Percentiles rank a stretch among this genome's conserved stretches.
Conservation (phyloP, 2,329 filamentous ascomycete genomes). For the Camptophora hylomeconis region DNA sequence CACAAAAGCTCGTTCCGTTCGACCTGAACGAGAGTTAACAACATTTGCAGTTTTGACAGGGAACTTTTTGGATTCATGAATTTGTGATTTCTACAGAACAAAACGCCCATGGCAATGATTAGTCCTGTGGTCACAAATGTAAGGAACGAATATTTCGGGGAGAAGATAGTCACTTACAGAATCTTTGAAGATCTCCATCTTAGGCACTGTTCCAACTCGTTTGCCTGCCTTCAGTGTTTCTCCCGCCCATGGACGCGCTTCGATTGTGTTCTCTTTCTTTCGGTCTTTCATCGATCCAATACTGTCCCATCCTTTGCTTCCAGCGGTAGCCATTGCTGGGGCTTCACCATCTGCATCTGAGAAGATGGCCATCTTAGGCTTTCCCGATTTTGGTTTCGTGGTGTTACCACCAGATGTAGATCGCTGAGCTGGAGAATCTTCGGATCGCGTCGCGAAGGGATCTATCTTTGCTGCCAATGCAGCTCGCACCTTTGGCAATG, state of each 20-base stretch:
- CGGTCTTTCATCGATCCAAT: constrained; percentile 77
- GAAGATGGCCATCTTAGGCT: constrained; percentile 82
- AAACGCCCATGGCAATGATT: constrained; percentile 48
- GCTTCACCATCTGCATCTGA: constrained; percentile 57
- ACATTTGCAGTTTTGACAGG: constrained; percentile 63
- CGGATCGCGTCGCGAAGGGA: constrained; percentile 51
- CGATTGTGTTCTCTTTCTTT: constrained; percentile 85
- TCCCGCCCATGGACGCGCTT: constrained; percentile 80
- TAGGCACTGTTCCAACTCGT: constrained; percentile 61
- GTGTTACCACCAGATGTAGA: constrained; percentile 29
- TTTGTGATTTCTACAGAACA: constrained; percentile 22
- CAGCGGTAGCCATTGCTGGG: constrained; percentile 41
- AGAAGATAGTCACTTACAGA: constrained; percentile 56
- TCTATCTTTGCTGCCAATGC: constrained; percentile 77
- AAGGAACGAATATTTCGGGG: constrained; percentile 31
- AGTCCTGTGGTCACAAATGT: constrained; percentile 95
- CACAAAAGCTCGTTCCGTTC: constrained; percentile 75
- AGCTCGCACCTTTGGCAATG: constrained; percentile 67
- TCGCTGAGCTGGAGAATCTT: constrained; percentile 50
- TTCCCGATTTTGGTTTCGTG: constrained; percentile 49
- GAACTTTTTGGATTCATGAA: constrained; percentile 28
- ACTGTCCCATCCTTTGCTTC: constrained; percentile 72
- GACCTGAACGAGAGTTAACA: constrained; percentile 71
- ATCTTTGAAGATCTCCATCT: constrained; percentile 92
- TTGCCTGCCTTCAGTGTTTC: constrained; percentile 81